Conservation (phyloP, 345 rosid genomes). For the Isatis tinctoria region DNA sequence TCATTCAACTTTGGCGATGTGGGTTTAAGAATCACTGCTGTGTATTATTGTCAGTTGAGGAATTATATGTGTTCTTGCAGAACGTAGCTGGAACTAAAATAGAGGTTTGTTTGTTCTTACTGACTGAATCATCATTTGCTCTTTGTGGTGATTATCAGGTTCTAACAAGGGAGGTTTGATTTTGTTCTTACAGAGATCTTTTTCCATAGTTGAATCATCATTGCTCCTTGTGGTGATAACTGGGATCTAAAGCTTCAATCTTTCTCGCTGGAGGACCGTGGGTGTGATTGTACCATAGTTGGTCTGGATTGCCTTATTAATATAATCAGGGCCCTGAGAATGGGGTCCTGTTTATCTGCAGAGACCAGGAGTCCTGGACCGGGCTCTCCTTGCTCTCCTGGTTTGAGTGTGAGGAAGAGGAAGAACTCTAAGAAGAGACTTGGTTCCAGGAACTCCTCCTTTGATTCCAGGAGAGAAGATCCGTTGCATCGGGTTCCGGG, state of each 20-base stretch:
- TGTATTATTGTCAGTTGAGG: background rate
- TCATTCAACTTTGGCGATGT: constrained; percentile 16
- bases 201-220: background rate
- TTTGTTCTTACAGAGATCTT: background rate
- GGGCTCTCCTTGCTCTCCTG: constrained; percentile 77
- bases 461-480: constrained; percentile 64
- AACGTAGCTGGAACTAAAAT: constrained; percentile 2
- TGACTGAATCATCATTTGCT: constrained; percentile 11
- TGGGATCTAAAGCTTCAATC: constrained; percentile 55
- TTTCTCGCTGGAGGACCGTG: constrained; percentile 52
- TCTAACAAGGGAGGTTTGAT: background rate
- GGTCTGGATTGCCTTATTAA: constrained; percentile 94
- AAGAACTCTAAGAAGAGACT: constrained; percentile 52
- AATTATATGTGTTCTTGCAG: constrained; percentile 4
- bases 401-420: constrained; percentile 55
- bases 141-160: constrained; percentile 9
- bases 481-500: constrained; percentile 74
- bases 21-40: constrained; percentile 6
- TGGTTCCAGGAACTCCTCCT: constrained; percentile 60
- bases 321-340: constrained; percentile 97
- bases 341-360: constrained; percentile 99
- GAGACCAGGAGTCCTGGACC: constrained; percentile 92
- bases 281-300: constrained; percentile 53
- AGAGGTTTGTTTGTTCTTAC: constrained; percentile 10
- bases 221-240: constrained; percentile 21